Percentiles rank a stretch among this genome's conserved stretches.
Evolutionary conservation across 306 rosid species (phyloP).

Genomic region (Glycyrrhiza uralensis): DNA sequence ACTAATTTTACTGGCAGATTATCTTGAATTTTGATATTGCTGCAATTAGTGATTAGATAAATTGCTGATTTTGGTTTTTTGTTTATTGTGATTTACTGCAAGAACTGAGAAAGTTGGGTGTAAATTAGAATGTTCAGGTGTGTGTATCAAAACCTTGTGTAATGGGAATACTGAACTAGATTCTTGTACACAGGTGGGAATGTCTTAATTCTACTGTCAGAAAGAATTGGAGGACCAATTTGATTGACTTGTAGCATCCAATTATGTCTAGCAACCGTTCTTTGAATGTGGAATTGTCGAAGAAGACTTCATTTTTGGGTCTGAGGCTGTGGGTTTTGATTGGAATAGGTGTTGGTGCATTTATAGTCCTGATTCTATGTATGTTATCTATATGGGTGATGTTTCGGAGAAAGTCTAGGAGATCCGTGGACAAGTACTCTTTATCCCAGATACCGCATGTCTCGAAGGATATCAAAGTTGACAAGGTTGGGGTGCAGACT

Average conservation of each 20-base stretch:
- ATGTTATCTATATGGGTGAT: slow-evolving; percentile 71
- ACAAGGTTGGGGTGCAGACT: slow-evolving; percentile 63
- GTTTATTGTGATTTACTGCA: neutral
- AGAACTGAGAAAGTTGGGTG: slow-evolving; percentile 8
- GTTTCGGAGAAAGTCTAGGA: slow-evolving; percentile 72
- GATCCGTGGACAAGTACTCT: slow-evolving; percentile 58
- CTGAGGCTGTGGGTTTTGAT: slow-evolving; percentile 84
- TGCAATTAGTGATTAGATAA: slow-evolving; percentile 1
- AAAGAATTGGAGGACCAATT: slow-evolving; percentile 36
- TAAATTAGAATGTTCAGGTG: neutral
- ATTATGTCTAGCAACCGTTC: slow-evolving; percentile 52
- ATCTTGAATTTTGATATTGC: slow-evolving; percentile 9
- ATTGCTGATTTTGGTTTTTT: neutral
- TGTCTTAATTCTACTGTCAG: slow-evolving; percentile 36
- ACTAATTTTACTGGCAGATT: neutral
- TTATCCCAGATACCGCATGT: slow-evolving; percentile 72
- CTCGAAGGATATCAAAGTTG: slow-evolving; percentile 81
- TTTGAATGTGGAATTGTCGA: slow-evolving; percentile 63
- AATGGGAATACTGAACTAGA: slow-evolving; percentile 24
- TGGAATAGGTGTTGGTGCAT: slow-evolving; percentile 71
- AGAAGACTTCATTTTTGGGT: slow-evolving; percentile 65
- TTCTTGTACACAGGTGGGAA: slow-evolving; percentile 49
- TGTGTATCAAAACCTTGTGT: slow-evolving; percentile 7
- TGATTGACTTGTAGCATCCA: slow-evolving; percentile 32
- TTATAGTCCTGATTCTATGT: slow-evolving; percentile 75